Conservation (phyloP, 2,329 filamentous ascomycete genomes). For the Penicillium sp. region DNA sequence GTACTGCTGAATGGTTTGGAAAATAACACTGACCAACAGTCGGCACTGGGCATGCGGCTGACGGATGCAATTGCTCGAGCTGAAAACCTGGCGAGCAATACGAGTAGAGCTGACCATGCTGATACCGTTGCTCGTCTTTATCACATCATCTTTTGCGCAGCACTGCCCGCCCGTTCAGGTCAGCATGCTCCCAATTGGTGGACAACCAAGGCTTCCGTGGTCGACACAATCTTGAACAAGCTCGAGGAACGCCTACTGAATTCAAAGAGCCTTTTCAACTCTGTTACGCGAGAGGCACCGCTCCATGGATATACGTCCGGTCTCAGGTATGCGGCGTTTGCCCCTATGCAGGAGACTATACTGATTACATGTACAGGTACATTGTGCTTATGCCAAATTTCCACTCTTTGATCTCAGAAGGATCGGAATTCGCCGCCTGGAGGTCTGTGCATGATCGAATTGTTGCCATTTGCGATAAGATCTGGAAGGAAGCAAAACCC, state of each 20-base stretch:
- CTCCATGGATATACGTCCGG: slow-evolving; percentile 68
- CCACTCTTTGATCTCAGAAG: slow-evolving; percentile 32
- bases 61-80: slow-evolving; percentile 34
- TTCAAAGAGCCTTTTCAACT: slow-evolving; percentile 62
- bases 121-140: slow-evolving; percentile 81
- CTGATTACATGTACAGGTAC: slow-evolving; percentile 36
- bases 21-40: slow-evolving; percentile 15
- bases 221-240: slow-evolving; percentile 56
- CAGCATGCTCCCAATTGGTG: slow-evolving; percentile 25
- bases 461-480: slow-evolving; percentile 58
- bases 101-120: slow-evolving; percentile 83
- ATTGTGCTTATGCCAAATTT: slow-evolving; percentile 47
- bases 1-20: slow-evolving; percentile 22
- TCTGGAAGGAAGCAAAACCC: slow-evolving; percentile 72
- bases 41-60: slow-evolving; percentile 26
- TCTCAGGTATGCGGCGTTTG: slow-evolving; percentile 48
- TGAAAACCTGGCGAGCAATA: slow-evolving; percentile 47
- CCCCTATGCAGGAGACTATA: not conserved
- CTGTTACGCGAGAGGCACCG: slow-evolving; percentile 63
- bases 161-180: slow-evolving; percentile 36
- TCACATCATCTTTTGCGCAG: slow-evolving; percentile 63
- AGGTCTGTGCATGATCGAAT: slow-evolving; percentile 47
- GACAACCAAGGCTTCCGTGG: slow-evolving; percentile 46
- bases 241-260: slow-evolving; percentile 62
- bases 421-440: slow-evolving; percentile 27